These are phyloP conservation scores for Podaxis sp. DNA, from an alignment of 768 basidiomycete species.

Conservation along the genomic window DNA sequence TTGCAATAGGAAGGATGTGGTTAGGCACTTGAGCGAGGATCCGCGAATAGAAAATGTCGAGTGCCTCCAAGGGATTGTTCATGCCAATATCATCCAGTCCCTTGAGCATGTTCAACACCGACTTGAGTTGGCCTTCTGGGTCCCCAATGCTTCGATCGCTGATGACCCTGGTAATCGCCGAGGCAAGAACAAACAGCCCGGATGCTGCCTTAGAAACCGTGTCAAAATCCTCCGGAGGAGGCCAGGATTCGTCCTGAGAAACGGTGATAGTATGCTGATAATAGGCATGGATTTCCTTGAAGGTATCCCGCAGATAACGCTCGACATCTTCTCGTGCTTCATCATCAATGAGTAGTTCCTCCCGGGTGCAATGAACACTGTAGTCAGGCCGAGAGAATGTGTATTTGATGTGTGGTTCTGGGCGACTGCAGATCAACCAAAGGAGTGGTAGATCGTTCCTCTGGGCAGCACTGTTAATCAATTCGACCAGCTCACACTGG, in stretches of 20 bases:
- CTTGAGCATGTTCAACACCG: not conserved
- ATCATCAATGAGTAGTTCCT: not conserved
- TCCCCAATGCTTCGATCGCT: not conserved
- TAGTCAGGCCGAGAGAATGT: not conserved
- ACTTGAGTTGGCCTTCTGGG: not conserved
- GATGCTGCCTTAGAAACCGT: not conserved
- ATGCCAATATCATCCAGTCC: not conserved
- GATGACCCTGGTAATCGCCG: not conserved
- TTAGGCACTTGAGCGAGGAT: not conserved
- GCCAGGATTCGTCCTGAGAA: not conserved
- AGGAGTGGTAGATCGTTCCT: not conserved
- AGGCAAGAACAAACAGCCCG: not conserved
- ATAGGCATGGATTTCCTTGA: not conserved
- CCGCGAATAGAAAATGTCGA: not conserved
- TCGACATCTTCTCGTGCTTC: not conserved
- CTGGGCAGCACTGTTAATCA: not conserved
- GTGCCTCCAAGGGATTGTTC: not conserved
- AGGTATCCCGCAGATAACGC: not conserved
- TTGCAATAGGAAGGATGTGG: not conserved
- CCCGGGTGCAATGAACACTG: not conserved
- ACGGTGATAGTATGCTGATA: not conserved
- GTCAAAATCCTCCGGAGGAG: not conserved
- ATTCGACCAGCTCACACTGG: not conserved
- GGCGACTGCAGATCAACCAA: constrained; percentile 6
- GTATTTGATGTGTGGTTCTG: not conserved